Base-by-base conservation (phyloP, 148 eudicot species). In the Diospyros lotus region DNA sequence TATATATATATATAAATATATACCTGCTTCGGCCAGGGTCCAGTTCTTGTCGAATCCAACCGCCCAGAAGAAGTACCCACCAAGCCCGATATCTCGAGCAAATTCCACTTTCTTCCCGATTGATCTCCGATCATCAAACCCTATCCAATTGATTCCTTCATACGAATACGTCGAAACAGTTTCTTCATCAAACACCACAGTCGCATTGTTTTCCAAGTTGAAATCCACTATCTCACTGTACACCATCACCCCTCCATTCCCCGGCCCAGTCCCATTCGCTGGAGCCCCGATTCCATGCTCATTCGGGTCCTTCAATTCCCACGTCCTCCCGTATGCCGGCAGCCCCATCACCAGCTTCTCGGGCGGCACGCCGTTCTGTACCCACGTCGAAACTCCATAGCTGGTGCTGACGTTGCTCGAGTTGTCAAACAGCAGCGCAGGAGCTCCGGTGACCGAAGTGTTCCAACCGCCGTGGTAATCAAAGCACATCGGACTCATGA, bases 281-380 rank as follows among this genome's bases (percentile, higher is more conserved):
- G 85, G 85, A n/a, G 85, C 79, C 14, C 85, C 85, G 15, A 82
- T 72, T 8, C 76, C 82, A 44, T 75, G 76, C 43, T 66, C 67
- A 64, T 63, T 79, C 9, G 82, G 77, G 59, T 76, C 77, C 74
- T 75, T 63, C 66, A 82, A 58, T 38, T 60, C 1, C 85, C 85
- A 82, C 10, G 85, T 79, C 52, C 77, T 38, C 15, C 85, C 85
- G 50, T 79, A 82, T 18, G 62, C 18, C 15, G 85, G 85, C 64
- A 82, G 39, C 13, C 85, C 85, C 85, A 82, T 82, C 1, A 82
- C 85, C 18, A 82, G 12, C 7, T 79, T 75, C 40, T 68, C 46
- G 6, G 72, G 42, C 4, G 72, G 60, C 18, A 82, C 80, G 4
- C 77, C 77, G 51, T 38, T 58, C 17, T 7, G 2, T 9, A 52